Conservation (phyloP, 768 basidiomycete genomes). For the Pisolithus marmoratus region DNA sequence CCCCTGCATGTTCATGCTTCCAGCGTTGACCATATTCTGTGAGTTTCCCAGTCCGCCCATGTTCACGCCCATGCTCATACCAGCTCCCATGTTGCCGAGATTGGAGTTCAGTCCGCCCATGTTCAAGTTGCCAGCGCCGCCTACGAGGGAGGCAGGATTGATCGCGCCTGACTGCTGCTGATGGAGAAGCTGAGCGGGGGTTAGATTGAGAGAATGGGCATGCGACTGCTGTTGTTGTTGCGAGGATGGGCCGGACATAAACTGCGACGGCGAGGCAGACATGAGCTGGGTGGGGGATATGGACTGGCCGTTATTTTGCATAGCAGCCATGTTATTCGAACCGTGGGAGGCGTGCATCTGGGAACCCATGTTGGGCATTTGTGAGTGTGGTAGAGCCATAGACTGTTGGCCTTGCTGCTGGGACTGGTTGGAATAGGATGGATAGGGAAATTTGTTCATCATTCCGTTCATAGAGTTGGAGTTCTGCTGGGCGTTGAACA, state of each 20-base stretch:
- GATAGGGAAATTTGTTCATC: slow-evolving; percentile 9
- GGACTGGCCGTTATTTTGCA: slow-evolving; percentile 12
- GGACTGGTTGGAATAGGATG: slow-evolving; percentile 11
- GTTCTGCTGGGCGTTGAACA: slow-evolving; percentile 12
- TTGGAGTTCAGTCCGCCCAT: slow-evolving; percentile 19
- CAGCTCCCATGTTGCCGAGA: slow-evolving; percentile 12
- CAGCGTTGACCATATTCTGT: slow-evolving; percentile 14
- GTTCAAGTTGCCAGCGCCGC: slow-evolving; percentile 1
- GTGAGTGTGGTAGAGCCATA: slow-evolving; percentile 11
- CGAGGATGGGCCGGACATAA: slow-evolving; percentile 12
- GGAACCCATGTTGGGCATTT: slow-evolving; percentile 9
- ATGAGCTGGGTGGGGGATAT: slow-evolving; percentile 20
- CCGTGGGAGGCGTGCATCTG: slow-evolving; percentile 5
- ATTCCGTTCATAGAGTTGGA: slow-evolving; percentile 6
- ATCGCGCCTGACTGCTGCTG: slow-evolving; percentile 26
- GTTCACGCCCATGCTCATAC: slow-evolving; percentile 15
- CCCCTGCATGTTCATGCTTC: slow-evolving; percentile 12
- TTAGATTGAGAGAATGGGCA: slow-evolving; percentile 21
- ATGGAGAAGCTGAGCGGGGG: slow-evolving; percentile 32
- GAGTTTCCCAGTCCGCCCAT: slow-evolving; percentile 17
- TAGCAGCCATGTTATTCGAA: background rate
- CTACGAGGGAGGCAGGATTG: slow-evolving; percentile 3
- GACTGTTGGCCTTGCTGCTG: slow-evolving; percentile 11
- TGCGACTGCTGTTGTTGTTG: slow-evolving; percentile 10
- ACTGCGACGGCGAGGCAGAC: slow-evolving; percentile 16